Evolutionary conservation across 352 stramenopile species (phyloP).

Genomic region (Phytopythium oedochilum): DNA sequence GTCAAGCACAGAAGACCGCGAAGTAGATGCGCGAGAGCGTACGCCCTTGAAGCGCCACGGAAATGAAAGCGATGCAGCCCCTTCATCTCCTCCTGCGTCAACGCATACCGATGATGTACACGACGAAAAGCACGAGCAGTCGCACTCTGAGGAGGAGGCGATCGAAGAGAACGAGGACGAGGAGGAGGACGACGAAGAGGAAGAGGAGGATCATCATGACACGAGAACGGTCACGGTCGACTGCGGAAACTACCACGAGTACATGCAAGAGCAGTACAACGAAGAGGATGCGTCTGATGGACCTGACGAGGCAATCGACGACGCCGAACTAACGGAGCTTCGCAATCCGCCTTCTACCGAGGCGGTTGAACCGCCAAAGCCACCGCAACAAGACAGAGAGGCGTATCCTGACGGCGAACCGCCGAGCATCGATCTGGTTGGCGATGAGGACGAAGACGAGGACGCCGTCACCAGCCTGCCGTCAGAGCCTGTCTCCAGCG

Average conservation of each 20-base stretch:
- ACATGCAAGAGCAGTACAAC: slow-evolving; percentile 16
- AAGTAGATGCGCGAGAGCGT: neutral
- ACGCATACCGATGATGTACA: slow-evolving; percentile 3
- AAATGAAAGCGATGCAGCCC: neutral
- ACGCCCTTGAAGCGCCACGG: neutral
- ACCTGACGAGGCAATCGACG: neutral
- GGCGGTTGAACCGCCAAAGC: neutral
- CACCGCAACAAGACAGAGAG: neutral
- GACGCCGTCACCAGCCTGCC: slow-evolving; percentile 2
- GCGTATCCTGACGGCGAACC: neutral
- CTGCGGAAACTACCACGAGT: slow-evolving; percentile 39
- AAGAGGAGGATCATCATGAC: slow-evolving; percentile 12
- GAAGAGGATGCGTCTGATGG: neutral
- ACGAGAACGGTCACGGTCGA: slow-evolving; percentile 41
- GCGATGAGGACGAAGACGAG: slow-evolving; percentile 15
- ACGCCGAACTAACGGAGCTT: neutral
- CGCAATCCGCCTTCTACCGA: neutral
- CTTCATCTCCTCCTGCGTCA: neutral
- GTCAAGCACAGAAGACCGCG: neutral
- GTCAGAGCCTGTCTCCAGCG: neutral
- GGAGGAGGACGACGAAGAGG: slow-evolving; percentile 14
- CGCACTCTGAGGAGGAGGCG: slow-evolving; percentile 10
- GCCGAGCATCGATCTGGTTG: neutral
- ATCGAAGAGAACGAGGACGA: slow-evolving; percentile 18
- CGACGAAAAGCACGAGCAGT: too few species aligned